Conservation (phyloP, 148 eudicot species). For the Nepenthes mirabilis region DNA sequence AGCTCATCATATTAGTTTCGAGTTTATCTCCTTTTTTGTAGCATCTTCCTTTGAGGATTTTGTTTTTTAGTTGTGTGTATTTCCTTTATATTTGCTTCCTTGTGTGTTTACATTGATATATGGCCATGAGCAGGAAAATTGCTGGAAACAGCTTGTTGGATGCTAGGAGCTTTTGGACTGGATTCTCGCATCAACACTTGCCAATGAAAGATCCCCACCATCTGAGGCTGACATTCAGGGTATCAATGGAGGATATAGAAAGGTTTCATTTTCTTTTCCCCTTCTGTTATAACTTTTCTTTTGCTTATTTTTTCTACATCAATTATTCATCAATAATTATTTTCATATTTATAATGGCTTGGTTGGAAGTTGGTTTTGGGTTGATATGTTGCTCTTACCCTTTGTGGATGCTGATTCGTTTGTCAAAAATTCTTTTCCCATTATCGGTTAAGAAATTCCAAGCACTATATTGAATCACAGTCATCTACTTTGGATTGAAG, state of each 20-base stretch:
- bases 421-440: too few relatives aligned
- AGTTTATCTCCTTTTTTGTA: too few relatives aligned
- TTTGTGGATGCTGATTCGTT: not conserved
- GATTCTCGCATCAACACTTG: conserved; percentile 18
- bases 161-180: conserved; percentile 20
- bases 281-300: not conserved
- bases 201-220: conserved; percentile 16
- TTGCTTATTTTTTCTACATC: too few relatives aligned
- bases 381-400: too few relatives aligned
- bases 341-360: too few relatives aligned
- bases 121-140: conserved; percentile 21
- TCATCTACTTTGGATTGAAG: not conserved
- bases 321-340: too few relatives aligned
- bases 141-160: conserved; percentile 26
- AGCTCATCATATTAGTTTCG: too few relatives aligned
- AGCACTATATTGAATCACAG: too few relatives aligned
- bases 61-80: not conserved
- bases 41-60: too few relatives aligned
- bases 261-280: conserved; percentile 20
- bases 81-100: not conserved
- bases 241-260: conserved; percentile 19
- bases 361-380: too few relatives aligned
- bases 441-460: too few relatives aligned
- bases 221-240: conserved; percentile 17
- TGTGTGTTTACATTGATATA: not conserved